phyloP scores from a whole-genome alignment of 2,329 filamentous ascomycete genomes.

The Cordyceps javanica region DNA sequence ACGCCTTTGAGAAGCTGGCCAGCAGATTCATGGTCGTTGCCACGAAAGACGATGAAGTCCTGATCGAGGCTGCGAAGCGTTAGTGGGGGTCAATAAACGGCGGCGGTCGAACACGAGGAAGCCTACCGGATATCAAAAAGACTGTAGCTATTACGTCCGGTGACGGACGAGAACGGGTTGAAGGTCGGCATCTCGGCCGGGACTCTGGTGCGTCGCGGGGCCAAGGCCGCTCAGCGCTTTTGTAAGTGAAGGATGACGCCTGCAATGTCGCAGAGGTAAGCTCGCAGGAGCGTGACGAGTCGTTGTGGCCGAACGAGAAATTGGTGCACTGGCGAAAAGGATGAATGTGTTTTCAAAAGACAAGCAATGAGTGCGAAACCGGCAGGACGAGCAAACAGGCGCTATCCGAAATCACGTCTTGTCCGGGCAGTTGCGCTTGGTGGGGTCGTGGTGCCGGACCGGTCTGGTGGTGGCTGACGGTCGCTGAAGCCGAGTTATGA shows the following conservation, averaged over 20 bases:
- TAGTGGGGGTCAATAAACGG: constrained; percentile 11
- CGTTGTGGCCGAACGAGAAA: neutral
- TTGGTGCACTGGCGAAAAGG: neutral
- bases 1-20: constrained; percentile 69
- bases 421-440: constrained; percentile 2
- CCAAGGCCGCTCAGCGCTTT: constrained; percentile 2
- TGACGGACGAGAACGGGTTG: constrained; percentile 48
- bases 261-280: neutral
- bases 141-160: constrained; percentile 44
- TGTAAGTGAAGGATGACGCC: neutral
- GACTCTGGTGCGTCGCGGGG: neutral
- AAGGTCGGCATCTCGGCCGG: constrained; percentile 45
- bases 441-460: neutral
- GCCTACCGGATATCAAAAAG: constrained; percentile 55
- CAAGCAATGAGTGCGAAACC: neutral
- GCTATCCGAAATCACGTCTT: neutral
- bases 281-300: neutral
- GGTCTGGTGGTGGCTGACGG: neutral
- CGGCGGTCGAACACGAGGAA: neutral
- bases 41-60: constrained; percentile 73
- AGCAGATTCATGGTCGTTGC: constrained; percentile 66
- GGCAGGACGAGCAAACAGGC: neutral
- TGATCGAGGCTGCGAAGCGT: constrained; percentile 57
- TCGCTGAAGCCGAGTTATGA: neutral
- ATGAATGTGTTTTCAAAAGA: neutral